These are phyloP conservation scores for Penicillium crustosum DNA, from an alignment of 2,329 filamentous ascomycete genomes.

Conservation along the genomic window DNA sequence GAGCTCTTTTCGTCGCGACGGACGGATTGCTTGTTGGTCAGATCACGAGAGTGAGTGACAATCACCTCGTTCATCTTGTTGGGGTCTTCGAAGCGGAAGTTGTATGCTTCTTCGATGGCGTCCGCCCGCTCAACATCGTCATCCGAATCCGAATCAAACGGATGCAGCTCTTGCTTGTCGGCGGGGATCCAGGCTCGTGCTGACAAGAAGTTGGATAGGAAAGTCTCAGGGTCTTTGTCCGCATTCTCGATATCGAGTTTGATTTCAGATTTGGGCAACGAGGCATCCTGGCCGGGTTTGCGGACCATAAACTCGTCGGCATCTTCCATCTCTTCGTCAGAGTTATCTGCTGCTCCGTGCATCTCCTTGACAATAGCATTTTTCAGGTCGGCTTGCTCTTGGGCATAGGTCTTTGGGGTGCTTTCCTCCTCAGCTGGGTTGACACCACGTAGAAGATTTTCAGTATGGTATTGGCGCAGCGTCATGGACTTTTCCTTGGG, in stretches of 20 bases:
- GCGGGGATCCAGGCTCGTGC: slow-evolving; percentile 82
- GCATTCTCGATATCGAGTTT: slow-evolving; percentile 70
- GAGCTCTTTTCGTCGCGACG: slow-evolving; percentile 77
- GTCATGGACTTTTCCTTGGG: slow-evolving; percentile 82
- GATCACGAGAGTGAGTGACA: slow-evolving; percentile 84
- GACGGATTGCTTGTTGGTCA: slow-evolving; percentile 77
- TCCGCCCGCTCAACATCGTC: slow-evolving; percentile 73
- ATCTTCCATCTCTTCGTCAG: slow-evolving; percentile 54
- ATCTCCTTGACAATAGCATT: slow-evolving; percentile 76
- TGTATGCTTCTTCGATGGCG: slow-evolving; percentile 88
- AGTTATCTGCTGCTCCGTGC: slow-evolving; percentile 59
- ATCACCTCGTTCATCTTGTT: slow-evolving; percentile 83
- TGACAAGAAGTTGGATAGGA: slow-evolving; percentile 93
- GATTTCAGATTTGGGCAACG: slow-evolving; percentile 47
- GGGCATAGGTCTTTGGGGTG: slow-evolving; percentile 69
- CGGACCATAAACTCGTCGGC: slow-evolving; percentile 75
- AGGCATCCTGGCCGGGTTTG: slow-evolving; percentile 56
- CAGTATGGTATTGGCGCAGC: slow-evolving; percentile 85
- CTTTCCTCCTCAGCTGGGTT: slow-evolving; percentile 56
- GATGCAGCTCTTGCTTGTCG: slow-evolving; percentile 66
- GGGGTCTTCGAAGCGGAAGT: slow-evolving; percentile 92
- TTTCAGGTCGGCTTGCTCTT: slow-evolving; percentile 86
- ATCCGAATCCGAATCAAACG: slow-evolving; percentile 91
- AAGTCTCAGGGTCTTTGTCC: slow-evolving; percentile 86
- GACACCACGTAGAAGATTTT: slow-evolving; percentile 77